phyloP scores from a whole-genome alignment of 2,329 filamentous ascomycete genomes.

The Stagonosporopsis tanaceti region DNA sequence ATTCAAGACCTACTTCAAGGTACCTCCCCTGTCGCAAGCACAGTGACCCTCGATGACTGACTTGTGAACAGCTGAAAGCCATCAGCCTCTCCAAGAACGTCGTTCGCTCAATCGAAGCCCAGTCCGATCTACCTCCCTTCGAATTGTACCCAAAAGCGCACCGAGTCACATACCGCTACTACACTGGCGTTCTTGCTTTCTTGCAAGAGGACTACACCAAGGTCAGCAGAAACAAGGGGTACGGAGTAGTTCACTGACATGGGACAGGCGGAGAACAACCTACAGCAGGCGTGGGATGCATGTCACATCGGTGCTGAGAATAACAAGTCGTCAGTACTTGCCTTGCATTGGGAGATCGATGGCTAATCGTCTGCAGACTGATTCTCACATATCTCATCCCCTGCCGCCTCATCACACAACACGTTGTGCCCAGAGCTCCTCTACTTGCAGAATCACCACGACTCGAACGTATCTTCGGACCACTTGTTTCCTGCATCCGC shows the following conservation, averaged over 20 bases:
- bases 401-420: slow-evolving; percentile 86
- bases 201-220: slow-evolving; percentile 90
- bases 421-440: slow-evolving; percentile 77
- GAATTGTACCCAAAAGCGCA: slow-evolving; percentile 86
- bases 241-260: slow-evolving; percentile 24
- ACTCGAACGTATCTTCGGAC: slow-evolving; percentile 79
- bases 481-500: slow-evolving; percentile 80
- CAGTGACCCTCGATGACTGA: slow-evolving; percentile 10
- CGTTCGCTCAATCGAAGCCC: slow-evolving; percentile 79
- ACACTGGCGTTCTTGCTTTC: slow-evolving; percentile 91
- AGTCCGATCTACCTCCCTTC: slow-evolving; percentile 80
- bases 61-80: slow-evolving; percentile 70
- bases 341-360: neutral
- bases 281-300: slow-evolving; percentile 81
- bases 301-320: slow-evolving; percentile 76
- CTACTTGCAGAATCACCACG: slow-evolving; percentile 79
- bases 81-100: slow-evolving; percentile 91
- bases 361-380: slow-evolving; percentile 61
- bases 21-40: slow-evolving; percentile 30
- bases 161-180: slow-evolving; percentile 95
- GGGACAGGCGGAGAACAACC: slow-evolving; percentile 54
- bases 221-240: slow-evolving; percentile 56
- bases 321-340: slow-evolving; percentile 76
- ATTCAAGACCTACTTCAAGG: slow-evolving; percentile 98
- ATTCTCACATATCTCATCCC: slow-evolving; percentile 96